A percentile compares a stretch with the other conserved stretches of the same genome.
Conservation (phyloP, 2,329 filamentous ascomycete genomes). For the Podosphaera xanthii region DNA sequence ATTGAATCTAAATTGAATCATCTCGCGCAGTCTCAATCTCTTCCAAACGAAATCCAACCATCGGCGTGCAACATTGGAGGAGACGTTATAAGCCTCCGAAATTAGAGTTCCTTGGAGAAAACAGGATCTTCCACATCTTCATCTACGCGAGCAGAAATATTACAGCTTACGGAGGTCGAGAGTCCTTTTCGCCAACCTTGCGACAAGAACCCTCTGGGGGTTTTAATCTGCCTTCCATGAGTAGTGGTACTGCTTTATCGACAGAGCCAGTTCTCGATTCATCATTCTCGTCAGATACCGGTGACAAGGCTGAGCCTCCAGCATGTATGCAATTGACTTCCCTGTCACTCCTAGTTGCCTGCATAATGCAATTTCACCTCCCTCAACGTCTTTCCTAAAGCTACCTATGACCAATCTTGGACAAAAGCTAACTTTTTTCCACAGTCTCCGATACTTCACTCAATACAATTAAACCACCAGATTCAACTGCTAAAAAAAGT, state of each 20-base stretch:
- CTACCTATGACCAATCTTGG: not conserved
- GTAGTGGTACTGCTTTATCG: constrained; percentile 17
- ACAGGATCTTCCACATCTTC: not conserved
- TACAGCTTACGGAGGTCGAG: not conserved
- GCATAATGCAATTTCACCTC: not conserved
- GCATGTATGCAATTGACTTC: constrained; percentile 4
- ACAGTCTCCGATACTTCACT: constrained; percentile 12
- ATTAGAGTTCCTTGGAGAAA: not conserved
- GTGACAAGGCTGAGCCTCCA: constrained; percentile 13
- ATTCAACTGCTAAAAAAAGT: constrained; percentile 14
- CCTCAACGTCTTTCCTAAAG: not conserved
- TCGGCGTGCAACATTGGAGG: not conserved
- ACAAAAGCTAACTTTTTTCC: not conserved
- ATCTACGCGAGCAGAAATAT: not conserved
- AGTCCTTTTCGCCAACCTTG: not conserved
- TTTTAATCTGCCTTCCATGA: constrained; percentile 17
- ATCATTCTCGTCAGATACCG: constrained; percentile 13
- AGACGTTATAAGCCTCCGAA: not conserved
- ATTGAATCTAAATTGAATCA: not conserved
- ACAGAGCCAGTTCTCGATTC: constrained; percentile 16
- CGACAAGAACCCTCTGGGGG: not conserved
- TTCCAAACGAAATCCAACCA: not conserved
- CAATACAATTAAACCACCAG: constrained; percentile 13
- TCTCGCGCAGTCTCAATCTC: not conserved
- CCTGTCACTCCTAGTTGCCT: not conserved